Evolutionary conservation across 2,329 filamentous ascomycete species (phyloP), one percentile per base, ranked within the genome.

Genomic region (Zymoseptoria pseudotritici): DNA sequence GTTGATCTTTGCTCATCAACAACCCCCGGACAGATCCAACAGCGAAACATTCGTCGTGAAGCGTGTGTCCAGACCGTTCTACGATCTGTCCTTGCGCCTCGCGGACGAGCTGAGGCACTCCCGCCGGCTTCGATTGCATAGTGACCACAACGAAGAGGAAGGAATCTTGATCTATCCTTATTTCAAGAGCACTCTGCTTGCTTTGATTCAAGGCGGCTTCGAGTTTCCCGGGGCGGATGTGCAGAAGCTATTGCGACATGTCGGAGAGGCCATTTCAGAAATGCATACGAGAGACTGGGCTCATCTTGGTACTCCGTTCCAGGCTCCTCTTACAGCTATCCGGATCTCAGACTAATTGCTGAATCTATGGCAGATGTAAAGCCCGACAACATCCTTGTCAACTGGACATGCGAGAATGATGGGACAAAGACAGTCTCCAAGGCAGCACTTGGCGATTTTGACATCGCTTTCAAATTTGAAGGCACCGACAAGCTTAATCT

Each of bases 371-470:
- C 59, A 76, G 75, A 77, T 69, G 63, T 76, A 11, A 76, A 76
- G 63, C 73, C 72, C 21, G 71, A 76, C 55, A 75, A 76, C 59
- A 71, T 76, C 54, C 63, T 76, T 7, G 59, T 76, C 21, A 69
- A 76, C 60, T 76, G 69, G 69, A 71, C 65, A 56, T 61, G 58
- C 60, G 70, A 75, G 58, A 61, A 67, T 58, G 63, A 74, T 24
- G 70, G 70, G 57, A 70, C 62, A 26, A 69, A 72, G 63, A 66
- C 57, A 59, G 67, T 75, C 60, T 74, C 65, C 42, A 60, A 71
- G 59, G 72, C 69, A 22, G 69, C 63, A 24, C 66, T 76, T 26
- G 74, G 73, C 49, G 71, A 77, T 65, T 74, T 76, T 56, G 72
- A 76, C 60, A 65, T 73, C 56, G 67, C 70, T 64, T 72, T 64